Conservation (phyloP, 1,284 basidiomycete genomes). For the Thecaphora frezii region DNA sequence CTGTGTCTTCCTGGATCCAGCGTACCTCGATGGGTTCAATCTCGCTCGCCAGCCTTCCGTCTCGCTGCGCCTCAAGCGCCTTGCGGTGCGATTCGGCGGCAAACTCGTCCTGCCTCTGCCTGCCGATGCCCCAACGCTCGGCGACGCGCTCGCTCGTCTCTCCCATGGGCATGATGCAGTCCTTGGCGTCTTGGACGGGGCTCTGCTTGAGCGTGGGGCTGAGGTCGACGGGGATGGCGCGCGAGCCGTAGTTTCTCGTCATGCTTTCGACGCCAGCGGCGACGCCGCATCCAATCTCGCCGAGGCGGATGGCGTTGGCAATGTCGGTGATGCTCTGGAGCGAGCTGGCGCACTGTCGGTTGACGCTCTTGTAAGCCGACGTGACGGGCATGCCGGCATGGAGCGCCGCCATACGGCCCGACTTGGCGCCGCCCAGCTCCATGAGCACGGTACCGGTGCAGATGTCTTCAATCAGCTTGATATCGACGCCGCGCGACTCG, state of each 20-base stretch:
- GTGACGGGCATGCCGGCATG: constrained; percentile 54
- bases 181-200: constrained; percentile 45
- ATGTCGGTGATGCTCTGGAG: constrained; percentile 60
- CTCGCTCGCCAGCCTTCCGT: constrained; percentile 45
- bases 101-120: constrained; percentile 49
- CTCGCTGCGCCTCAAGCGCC: constrained; percentile 45
- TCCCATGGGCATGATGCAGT: constrained; percentile 59
- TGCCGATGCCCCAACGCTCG: constrained; percentile 41
- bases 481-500: constrained; percentile 56
- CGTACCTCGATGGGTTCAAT: constrained; percentile 53
- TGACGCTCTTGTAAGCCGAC: constrained; percentile 51
- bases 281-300: constrained; percentile 51
- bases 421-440: constrained; percentile 60
- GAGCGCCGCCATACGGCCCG: constrained; percentile 58
- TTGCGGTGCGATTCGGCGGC: constrained; percentile 45
- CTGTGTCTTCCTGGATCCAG: constrained; percentile 42
- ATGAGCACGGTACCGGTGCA: constrained; percentile 60
- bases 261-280: constrained; percentile 56
- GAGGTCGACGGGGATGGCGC: constrained; percentile 56
- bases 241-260: constrained; percentile 56
- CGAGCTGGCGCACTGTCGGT: constrained; percentile 60
- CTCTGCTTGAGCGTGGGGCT: constrained; percentile 52
- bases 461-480: constrained; percentile 57
- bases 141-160: constrained; percentile 53
- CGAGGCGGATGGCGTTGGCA: constrained; percentile 56